phyloP scores from a whole-genome alignment of 148 eudicot species.

The Amaranthus cruentus region DNA sequence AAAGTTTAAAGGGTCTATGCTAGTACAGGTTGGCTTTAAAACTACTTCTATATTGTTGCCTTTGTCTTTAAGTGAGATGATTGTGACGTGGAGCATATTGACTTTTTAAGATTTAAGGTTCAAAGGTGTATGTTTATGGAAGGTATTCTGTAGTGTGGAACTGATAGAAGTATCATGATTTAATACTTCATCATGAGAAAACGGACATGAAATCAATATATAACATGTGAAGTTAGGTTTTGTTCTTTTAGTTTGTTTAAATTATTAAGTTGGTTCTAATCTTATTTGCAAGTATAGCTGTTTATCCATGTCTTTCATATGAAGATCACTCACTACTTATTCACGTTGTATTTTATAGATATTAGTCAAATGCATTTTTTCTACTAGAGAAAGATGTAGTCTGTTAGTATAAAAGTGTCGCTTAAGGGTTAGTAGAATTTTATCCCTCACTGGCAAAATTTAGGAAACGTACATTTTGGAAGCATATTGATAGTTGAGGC shows the following conservation, averaged over 20 bases:
- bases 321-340: slow-evolving; percentile 1
- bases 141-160: not conserved
- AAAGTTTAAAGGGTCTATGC: slow-evolving; percentile 25
- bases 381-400: not conserved
- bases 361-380: not conserved
- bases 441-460: not conserved
- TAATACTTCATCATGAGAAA: not conserved
- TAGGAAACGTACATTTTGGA: not conserved
- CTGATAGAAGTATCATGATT: not conserved
- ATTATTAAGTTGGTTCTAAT: not conserved
- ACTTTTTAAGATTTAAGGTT: not conserved
- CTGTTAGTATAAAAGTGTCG: not conserved
- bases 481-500: not conserved
- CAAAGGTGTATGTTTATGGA: not conserved
- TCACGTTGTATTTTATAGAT: not conserved
- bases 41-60: not conserved
- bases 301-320: not conserved
- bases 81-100: not conserved
- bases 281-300: not conserved
- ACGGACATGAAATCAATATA: not conserved
- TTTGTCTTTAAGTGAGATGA: not conserved
- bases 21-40: slow-evolving; percentile 42
- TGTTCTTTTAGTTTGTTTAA: not conserved
- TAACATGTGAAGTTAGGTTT: not conserved
- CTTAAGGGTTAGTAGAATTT: not conserved